Evolutionary conservation across 2,329 filamentous ascomycete species (phyloP), one percentile per base, ranked within the genome.

Genomic region (Aciculosporium take): DNA sequence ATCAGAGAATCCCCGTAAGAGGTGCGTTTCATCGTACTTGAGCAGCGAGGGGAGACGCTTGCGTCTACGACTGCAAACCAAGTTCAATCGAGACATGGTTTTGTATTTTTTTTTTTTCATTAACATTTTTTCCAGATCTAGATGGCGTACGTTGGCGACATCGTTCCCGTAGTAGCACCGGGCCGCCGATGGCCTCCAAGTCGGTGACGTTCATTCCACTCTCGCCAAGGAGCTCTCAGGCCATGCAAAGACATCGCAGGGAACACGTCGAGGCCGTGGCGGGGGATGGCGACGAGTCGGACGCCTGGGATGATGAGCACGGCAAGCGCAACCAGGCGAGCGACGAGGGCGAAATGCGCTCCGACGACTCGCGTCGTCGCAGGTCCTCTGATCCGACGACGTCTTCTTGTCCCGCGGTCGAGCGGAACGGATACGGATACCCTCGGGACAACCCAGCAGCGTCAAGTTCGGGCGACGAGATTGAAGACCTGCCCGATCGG

Each of bases 191-290:
- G 13, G 45, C 47, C 9, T 45, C 57, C 18, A 69, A 69, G 45
- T 64, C 64, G 1, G 67, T 72, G 1, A 49, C 56, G 2, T 73
- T 71, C 41, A 60, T 64, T 2, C 69, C 69, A 0, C 51, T 73
- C 31, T 72, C 69, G 3, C 69, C 69, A 1, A 63, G 66, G 40
- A 71, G 67, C 13, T 64, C 64, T 0, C 61, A 55, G 41, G 69
- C 67, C 0, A 63, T 71, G 50, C 55, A 59, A 17, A 53, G 58
- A 21, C 68, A 69, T 44, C 61, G 53, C 30, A 52, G 52, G 27
- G 54, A 59, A 10, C 60, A 65, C 17, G 54, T 51, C 20, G 44
- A 53, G n/a, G 50, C 53, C 3, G 46, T 48, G 18, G 46, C 47
- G 13, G 48, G 43, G 32, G 50, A 51, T 18, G 38, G 40, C 3